Base-by-base conservation (phyloP, 2,329 filamentous ascomycete species). In the Sporothrix luriei region DNA sequence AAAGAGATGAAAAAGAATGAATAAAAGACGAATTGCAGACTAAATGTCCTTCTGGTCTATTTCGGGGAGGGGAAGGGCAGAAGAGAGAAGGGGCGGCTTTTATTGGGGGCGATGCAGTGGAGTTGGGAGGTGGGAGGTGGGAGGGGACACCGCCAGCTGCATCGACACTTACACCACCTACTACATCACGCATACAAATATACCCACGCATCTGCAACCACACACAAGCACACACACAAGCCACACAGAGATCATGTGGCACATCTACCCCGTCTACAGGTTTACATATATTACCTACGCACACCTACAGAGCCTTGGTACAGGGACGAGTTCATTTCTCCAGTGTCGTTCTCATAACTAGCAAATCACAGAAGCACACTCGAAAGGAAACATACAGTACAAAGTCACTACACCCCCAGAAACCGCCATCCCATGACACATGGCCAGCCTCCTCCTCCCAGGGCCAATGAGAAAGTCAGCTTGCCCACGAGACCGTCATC, bases 391-490 rank as follows among this genome's bases (percentile, higher is more conserved):
- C 57, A 46, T 62, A 62, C 57, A 46, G 38, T 46, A 62, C 57
- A 62, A 62, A 59, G n/a, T 29, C 48, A 52, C 48, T 49, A 9
- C 33, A 11, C 64, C 14, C 13, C 29, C 52, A 46, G 65, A 33
- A 24, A 51, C 54, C 49, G 68, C 51, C n/a, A 40, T 26, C 7
- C 21, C 29, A 24, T 61, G 38, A 57, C 33, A 54, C 19, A 38
- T 21, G 46, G n/a, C 38, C 57, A 21, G 62, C 10, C 61, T 38
- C 26, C 29, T 33, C 33, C 9, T 46, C 65, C 26, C 4, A 10
- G 65, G 26, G 43, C 70, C 68, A 71, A 70, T 68, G 48, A 68
- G 65, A 68, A 65, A 64, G 68, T 49, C 69, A 38, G 67, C 69
- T 62, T 48, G 33, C 38, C 55, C 48, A 55, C 40, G 52, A 14